Percentiles rank a stretch among this genome's conserved stretches.
Evolutionary conservation across 306 rosid genomes (phyloP).

Genomic region (Albizia julibrissin): DNA sequence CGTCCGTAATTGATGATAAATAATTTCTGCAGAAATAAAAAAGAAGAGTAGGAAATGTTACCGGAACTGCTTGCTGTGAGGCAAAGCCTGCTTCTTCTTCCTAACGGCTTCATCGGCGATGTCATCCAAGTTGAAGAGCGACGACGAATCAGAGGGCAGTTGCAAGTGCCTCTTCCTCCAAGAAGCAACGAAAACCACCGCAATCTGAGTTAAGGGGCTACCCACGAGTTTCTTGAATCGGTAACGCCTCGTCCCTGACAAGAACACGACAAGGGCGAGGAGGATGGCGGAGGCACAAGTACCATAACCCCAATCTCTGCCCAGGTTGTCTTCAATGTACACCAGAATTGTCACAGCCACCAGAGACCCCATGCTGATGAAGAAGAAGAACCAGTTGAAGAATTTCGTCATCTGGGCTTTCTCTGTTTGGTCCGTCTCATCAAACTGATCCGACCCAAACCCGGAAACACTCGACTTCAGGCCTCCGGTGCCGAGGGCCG

Average conservation of each 20-base stretch:
- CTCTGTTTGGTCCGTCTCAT: conserved; percentile 58
- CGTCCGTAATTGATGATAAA: neutral
- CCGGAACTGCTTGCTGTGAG: conserved; percentile 70
- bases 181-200: conserved; percentile 62
- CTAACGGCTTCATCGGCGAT: conserved; percentile 20
- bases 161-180: conserved; percentile 58
- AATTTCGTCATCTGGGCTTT: conserved; percentile 56
- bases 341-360: conserved; percentile 71
- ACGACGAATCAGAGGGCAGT: conserved; percentile 53
- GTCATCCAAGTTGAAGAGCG: conserved; percentile 51
- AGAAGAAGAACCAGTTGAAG: conserved; percentile 89
- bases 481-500: conserved; percentile 86
- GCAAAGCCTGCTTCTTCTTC: conserved; percentile 63
- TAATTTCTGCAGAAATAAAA: neutral
- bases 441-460: conserved; percentile 88
- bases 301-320: conserved; percentile 90
- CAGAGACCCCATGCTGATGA: conserved; percentile 76
- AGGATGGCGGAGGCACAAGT: conserved; percentile 64
- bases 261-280: conserved; percentile 48
- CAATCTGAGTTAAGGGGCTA: conserved; percentile 84
- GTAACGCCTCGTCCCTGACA: conserved; percentile 68
- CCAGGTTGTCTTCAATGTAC: conserved; percentile 68
- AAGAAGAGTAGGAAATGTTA: conserved; percentile 26
- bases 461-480: conserved; percentile 85
- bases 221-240: conserved; percentile 73